These are phyloP conservation scores for Hymenotorrendiella dingleyae DNA, from an alignment of 2,329 filamentous ascomycete genomes.

Conservation along the genomic window DNA sequence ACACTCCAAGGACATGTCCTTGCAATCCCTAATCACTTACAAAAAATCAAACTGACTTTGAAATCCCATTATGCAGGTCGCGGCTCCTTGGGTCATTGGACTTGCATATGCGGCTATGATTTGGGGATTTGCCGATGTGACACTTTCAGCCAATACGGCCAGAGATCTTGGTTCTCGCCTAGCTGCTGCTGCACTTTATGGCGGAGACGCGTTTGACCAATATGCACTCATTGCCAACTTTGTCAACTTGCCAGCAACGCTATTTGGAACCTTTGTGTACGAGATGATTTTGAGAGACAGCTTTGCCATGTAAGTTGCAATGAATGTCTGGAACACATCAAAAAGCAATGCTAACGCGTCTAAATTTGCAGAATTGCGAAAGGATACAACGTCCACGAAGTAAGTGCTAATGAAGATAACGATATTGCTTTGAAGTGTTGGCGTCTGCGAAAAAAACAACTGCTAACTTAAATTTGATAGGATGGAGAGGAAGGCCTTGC, in stretches of 20 bases:
- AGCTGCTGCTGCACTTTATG: constrained; percentile 53
- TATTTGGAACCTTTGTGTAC: constrained; percentile 49
- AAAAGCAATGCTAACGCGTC: background rate
- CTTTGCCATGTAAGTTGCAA: constrained; percentile 36
- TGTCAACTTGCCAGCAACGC: constrained; percentile 50
- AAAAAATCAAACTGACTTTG: no score
- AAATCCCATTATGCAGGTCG: no score
- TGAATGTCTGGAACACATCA: constrained; percentile 13
- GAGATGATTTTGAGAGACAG: constrained; percentile 49
- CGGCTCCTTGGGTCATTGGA: constrained; percentile 49
- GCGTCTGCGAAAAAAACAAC: no score
- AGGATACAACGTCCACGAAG: constrained; percentile 45
- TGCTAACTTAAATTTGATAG: no score
- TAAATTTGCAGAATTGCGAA: constrained; percentile 33
- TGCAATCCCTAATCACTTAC: no score
- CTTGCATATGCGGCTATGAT: constrained; percentile 40
- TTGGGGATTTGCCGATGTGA: constrained; percentile 51
- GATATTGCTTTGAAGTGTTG: no score
- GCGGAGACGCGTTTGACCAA: constrained; percentile 42
- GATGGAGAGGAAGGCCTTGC: constrained; percentile 45
- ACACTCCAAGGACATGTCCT: no score
- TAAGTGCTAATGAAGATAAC: no score
- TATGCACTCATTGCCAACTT: constrained; percentile 50
- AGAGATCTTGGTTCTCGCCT: constrained; percentile 54
- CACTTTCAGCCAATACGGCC: constrained; percentile 51